Evolutionary conservation across 352 stramenopile species (phyloP), one percentile per base, ranked within the genome.

Genomic region (Phytopythium mirpurense): DNA sequence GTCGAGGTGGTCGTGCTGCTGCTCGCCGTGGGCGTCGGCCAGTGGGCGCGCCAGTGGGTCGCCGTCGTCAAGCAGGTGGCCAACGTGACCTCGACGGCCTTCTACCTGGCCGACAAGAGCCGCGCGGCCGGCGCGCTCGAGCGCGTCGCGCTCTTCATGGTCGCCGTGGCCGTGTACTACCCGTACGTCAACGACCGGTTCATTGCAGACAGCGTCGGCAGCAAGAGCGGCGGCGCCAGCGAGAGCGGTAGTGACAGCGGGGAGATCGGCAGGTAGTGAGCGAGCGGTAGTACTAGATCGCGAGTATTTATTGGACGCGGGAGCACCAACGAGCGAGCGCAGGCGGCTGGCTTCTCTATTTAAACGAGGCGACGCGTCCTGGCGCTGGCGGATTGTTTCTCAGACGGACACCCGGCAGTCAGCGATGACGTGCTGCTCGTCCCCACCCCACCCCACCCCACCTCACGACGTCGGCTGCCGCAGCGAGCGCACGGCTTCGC

Each of bases 91-190:
- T 70, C 69, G 11, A 76, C 67, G 18, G 72, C 69, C 14, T 83
- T 80, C 50, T 80, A 78, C 49, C 56, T 83, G 29, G 48, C 59
- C 0, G 41, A 57, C 19, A 68, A 62, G 50, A 63, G 60, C 32
- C 63, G 45, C 46, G 47, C 62, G 1, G 66, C 67, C 58, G 70
- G 73, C 31, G 54, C 72, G n/a, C 59, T 83, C 19, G 73, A 79
- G 60, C 65, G 63, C 21, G 67, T 72, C 50, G 59, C 63, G 2
- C 57, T 76, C 19, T 77, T 83, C 48, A 64, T 75, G 34, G 63
- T 81, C 35, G 65, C 65, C 24, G 63, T 68, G 32, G 65, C 79
- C 27, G 63, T 79, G 29, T 83, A 73, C 41, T 74, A 81, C 44
- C 70, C 73, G 41, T 79, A 81, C 40, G 57, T 72, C 47, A 80